phyloP scores from a whole-genome alignment of 2,329 filamentous ascomycete species.

The Pseudocercospora fijiensis region DNA sequence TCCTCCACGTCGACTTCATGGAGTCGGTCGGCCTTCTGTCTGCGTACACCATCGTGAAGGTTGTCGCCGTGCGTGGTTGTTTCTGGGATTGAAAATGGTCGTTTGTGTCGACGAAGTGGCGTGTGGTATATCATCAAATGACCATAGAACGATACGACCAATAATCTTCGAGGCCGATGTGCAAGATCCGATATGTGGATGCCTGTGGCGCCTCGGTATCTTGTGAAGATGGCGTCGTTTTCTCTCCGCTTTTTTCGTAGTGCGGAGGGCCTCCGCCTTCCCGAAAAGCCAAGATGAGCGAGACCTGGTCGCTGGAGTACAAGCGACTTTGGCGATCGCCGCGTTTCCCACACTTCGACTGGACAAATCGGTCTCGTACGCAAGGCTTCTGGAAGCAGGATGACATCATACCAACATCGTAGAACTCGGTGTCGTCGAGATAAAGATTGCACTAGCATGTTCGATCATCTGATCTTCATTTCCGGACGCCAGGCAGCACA shows the following conservation, averaged over 20 bases:
- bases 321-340: slow-evolving; percentile 1
- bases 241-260: not conserved
- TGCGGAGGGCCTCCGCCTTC: not conserved
- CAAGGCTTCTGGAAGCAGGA: not conserved
- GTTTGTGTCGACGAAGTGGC: not conserved
- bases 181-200: slow-evolving; percentile 1
- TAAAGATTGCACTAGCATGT: slow-evolving; percentile 2
- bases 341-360: not conserved
- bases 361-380: slow-evolving; percentile 1
- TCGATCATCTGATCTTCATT: slow-evolving; percentile 3
- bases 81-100: not conserved
- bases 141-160: slow-evolving; percentile 6
- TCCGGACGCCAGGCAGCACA: not conserved
- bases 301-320: not conserved
- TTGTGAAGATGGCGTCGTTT: slow-evolving; percentile 8
- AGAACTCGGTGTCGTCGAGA: not conserved
- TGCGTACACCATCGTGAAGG: not conserved
- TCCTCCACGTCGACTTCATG: slow-evolving; percentile 29
- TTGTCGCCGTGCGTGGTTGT: slow-evolving; percentile 4
- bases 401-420: not conserved
- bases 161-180: slow-evolving; percentile 1
- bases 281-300: slow-evolving; percentile 4
- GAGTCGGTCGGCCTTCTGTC: slow-evolving; percentile 26
- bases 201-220: slow-evolving; percentile 10
- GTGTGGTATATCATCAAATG: slow-evolving; percentile 6